A percentile compares a stretch with the other conserved stretches of the same genome.
Conservation (phyloP, 2,329 filamentous ascomycete genomes). For the Arthrinium puccinioides region DNA sequence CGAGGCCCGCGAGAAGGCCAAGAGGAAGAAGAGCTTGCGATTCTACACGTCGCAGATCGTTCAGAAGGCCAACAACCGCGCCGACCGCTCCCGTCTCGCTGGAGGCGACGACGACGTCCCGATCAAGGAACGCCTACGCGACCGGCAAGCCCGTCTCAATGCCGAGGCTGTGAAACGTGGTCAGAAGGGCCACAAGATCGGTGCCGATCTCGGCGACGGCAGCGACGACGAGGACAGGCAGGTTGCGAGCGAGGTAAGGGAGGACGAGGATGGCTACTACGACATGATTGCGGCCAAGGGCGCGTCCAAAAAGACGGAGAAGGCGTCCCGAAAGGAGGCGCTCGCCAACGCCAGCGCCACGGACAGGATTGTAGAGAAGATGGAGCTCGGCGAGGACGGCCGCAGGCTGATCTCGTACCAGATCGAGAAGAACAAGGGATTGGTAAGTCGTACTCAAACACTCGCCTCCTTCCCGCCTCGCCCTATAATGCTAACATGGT, state of each 20-base stretch:
- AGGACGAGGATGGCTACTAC: constrained; percentile 70
- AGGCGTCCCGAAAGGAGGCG: constrained; percentile 49
- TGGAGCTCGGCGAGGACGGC: constrained; percentile 70
- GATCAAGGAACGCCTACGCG: constrained; percentile 78
- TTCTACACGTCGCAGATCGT: constrained; percentile 98
- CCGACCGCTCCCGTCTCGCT: constrained; percentile 62
- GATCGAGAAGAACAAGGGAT: constrained; percentile 95
- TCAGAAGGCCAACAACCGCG: constrained; percentile 85
- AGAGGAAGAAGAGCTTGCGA: constrained; percentile 82
- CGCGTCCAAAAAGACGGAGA: constrained; percentile 68
- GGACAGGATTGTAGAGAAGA: constrained; percentile 56
- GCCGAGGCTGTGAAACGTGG: constrained; percentile 83
- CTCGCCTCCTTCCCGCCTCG: too few relatives aligned
- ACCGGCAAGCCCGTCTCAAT: constrained; percentile 79
- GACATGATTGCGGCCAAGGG: constrained; percentile 70
- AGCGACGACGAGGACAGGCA: constrained; percentile 60
- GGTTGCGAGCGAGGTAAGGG: constrained; percentile 41
- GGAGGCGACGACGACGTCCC: constrained; percentile 81
- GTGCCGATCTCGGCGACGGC: constrained; percentile 61
- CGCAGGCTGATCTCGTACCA: constrained; percentile 89
- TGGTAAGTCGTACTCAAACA: too few relatives aligned
- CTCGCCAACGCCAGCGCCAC: constrained; percentile 55
- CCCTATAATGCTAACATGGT: constrained; percentile 78
- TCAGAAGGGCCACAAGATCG: constrained; percentile 53
- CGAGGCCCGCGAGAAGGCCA: constrained; percentile 78